Conservation (phyloP, 371 early-diverging fungal genomes). For the Saksenaea vasiformis region DNA sequence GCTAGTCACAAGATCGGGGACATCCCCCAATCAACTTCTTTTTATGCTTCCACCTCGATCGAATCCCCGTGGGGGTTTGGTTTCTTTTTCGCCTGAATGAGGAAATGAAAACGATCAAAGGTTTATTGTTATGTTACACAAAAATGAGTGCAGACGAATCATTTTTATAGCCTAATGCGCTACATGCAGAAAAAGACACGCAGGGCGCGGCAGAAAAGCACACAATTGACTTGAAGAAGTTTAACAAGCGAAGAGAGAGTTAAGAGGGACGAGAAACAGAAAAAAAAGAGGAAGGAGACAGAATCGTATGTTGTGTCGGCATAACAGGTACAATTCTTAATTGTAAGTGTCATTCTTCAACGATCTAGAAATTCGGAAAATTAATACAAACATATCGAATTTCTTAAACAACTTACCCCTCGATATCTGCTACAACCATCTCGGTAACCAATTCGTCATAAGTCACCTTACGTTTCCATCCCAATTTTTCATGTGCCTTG, state of each 20-base stretch:
- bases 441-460: slow-evolving; percentile 62
- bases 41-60: not conserved
- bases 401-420: not conserved
- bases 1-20: not conserved
- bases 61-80: not conserved
- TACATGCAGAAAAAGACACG: too few relatives aligned
- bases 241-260: not conserved
- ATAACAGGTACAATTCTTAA: not conserved
- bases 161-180: too few relatives aligned
- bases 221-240: not conserved
- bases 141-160: not conserved
- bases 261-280: not conserved
- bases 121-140: not conserved
- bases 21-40: not conserved
- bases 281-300: not conserved
- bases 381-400: not conserved
- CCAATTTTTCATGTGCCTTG: slow-evolving; percentile 59
- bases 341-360: slow-evolving; percentile 15
- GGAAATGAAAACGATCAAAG: not conserved
- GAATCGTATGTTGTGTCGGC: not conserved
- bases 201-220: not conserved
- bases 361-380: not conserved
- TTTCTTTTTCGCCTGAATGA: not conserved
- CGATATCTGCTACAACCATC: slow-evolving; percentile 56
- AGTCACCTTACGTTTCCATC: slow-evolving; percentile 58